These are phyloP conservation scores for Russula brevipes DNA, from an alignment of 768 basidiomycete genomes.

Conservation along the genomic window DNA sequence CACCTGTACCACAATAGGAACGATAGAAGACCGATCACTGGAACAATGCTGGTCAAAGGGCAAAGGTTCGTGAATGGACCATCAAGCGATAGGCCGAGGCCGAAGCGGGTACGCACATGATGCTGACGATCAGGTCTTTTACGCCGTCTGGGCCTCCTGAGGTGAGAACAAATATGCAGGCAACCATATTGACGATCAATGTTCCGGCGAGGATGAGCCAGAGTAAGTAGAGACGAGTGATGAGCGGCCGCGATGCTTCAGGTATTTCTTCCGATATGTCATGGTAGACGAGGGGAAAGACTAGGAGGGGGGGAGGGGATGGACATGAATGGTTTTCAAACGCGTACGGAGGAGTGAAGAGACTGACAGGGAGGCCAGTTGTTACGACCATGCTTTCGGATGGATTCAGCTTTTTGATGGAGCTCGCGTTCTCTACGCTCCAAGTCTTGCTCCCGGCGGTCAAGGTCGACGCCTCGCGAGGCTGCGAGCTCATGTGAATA, in stretches of 20 bases:
- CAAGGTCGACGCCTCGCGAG: conserved; percentile 57
- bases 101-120: conserved; percentile 52
- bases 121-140: conserved; percentile 74
- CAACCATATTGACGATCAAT: conserved; percentile 83
- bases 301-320: conserved; percentile 37
- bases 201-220: conserved; percentile 88
- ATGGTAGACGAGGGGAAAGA: conserved; percentile 93
- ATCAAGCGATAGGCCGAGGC: neutral
- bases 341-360: conserved; percentile 8
- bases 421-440: conserved; percentile 74
- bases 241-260: conserved; percentile 66
- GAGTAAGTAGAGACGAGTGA: conserved; percentile 84
- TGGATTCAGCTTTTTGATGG: conserved; percentile 58
- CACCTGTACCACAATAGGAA: conserved; percentile 96
- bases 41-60: conserved; percentile 54
- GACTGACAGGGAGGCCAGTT: conserved; percentile 90
- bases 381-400: conserved; percentile 72
- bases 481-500: conserved; percentile 33
- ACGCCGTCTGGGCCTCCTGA: conserved; percentile 72
- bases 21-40: conserved; percentile 70
- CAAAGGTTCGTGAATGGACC: conserved; percentile 27
- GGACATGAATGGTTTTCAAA: neutral
- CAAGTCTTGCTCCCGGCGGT: conserved; percentile 75
- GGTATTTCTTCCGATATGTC: conserved; percentile 89
- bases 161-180: conserved; percentile 80